Conservation (phyloP, 2,329 filamentous ascomycete species). For the Penicillium sp. region DNA sequence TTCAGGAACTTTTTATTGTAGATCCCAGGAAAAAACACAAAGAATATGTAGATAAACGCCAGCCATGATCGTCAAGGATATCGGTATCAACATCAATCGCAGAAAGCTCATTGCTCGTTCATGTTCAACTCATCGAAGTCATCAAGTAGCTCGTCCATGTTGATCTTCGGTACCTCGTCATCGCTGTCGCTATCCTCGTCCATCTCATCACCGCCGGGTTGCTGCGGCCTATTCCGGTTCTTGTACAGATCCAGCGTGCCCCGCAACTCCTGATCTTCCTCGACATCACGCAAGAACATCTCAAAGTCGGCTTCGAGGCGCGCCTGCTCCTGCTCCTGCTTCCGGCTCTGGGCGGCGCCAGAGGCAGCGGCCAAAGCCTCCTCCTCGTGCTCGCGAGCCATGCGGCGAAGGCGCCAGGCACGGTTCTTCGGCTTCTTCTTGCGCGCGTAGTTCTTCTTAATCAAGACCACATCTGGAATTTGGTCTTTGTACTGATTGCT, state of each 20-base stretch:
- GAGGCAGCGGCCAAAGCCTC: conserved; percentile 19
- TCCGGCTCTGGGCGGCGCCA: conserved; percentile 14
- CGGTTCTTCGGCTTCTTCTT: conserved; percentile 77
- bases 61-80: conserved; percentile 28
- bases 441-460: conserved; percentile 93
- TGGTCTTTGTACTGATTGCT: conserved; percentile 65
- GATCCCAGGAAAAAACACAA: conserved; percentile 7
- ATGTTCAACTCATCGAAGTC: conserved; percentile 45
- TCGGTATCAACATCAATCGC: conserved; percentile 8
- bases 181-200: conserved; percentile 56
- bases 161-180: conserved; percentile 64
- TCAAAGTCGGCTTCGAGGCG: conserved; percentile 91
- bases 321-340: conserved; percentile 69
- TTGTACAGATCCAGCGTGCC: conserved; percentile 85
- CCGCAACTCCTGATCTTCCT: conserved; percentile 87
- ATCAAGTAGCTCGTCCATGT: conserved; percentile 58
- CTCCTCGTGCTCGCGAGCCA: conserved; percentile 84
- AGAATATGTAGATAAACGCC: conserved; percentile 20
- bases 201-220: conserved; percentile 40
- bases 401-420: conserved; percentile 92
- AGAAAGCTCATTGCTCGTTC: conserved; percentile 45
- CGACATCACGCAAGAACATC: conserved; percentile 92
- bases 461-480: conserved; percentile 87
- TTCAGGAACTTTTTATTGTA: conserved; percentile 16
- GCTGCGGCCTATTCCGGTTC: conserved; percentile 46